Evolutionary conservation across 169 alveolate genomes (phyloP).

Genomic region (Babesia bigemina): DNA sequence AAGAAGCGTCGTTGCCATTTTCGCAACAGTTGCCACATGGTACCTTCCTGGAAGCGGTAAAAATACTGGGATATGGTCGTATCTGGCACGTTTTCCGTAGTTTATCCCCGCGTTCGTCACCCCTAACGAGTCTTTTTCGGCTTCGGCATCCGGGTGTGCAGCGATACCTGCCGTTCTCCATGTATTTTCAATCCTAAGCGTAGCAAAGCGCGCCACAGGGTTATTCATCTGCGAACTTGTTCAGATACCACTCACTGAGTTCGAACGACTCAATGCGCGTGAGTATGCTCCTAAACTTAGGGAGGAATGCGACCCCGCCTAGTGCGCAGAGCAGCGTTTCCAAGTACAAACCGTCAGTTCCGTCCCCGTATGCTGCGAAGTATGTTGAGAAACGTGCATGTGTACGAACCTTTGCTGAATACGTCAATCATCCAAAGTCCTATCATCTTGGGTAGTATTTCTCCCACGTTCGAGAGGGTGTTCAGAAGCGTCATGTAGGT

Average conservation of each 20-base stretch:
- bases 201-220: too few relatives aligned
- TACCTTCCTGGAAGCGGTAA: too few relatives aligned
- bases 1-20: too few relatives aligned
- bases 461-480: slow-evolving; percentile 80
- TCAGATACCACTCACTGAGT: slow-evolving; percentile 45
- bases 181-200: too few relatives aligned
- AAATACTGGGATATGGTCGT: too few relatives aligned
- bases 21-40: too few relatives aligned
- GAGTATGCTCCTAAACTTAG: slow-evolving; percentile 18
- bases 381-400: not conserved
- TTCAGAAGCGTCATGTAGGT: slow-evolving; percentile 85
- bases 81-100: too few relatives aligned
- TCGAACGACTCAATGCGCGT: slow-evolving; percentile 36
- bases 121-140: too few relatives aligned
- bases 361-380: not conserved
- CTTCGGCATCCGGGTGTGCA: too few relatives aligned
- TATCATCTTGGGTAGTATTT: slow-evolving; percentile 23
- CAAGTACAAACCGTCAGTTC: slow-evolving; percentile 38
- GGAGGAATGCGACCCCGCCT: slow-evolving; percentile 34
- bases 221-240: slow-evolving; percentile 5
- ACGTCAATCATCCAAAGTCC: slow-evolving; percentile 46
- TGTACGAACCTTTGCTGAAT: slow-evolving; percentile 19
- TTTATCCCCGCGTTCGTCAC: too few relatives aligned
- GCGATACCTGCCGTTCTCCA: too few relatives aligned
- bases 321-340: slow-evolving; percentile 35